A percentile compares a stretch with the other conserved stretches of the same genome.
phyloP scores from a whole-genome alignment of 2,329 filamentous ascomycete species.

The Cladosporium sp. region DNA sequence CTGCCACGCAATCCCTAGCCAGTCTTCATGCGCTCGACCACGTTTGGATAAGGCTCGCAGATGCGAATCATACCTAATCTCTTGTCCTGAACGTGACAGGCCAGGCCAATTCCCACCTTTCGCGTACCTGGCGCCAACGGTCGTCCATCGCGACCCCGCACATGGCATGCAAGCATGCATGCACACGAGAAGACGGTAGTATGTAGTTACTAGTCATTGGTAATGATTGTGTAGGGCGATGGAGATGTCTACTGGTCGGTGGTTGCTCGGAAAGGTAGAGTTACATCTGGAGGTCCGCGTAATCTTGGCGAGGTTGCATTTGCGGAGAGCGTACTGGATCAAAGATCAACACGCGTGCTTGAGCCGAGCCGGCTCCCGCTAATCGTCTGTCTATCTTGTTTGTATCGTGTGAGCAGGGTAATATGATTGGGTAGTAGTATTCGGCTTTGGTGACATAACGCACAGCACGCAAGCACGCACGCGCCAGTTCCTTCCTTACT shows the following conservation, averaged over 20 bases:
- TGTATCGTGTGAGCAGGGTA: not conserved
- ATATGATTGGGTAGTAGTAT: not conserved
- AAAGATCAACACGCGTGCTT: not conserved
- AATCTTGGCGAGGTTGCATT: slow-evolving; percentile 9
- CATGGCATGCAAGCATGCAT: not conserved
- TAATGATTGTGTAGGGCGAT: not conserved
- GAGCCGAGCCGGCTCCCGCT: not conserved
- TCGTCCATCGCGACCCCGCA: not conserved
- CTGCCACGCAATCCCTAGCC: not conserved
- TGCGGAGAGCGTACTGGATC: not conserved
- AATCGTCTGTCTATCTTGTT: not conserved
- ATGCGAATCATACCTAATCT: not conserved
- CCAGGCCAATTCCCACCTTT: not conserved
- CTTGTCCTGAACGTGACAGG: not conserved
- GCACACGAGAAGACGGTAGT: not conserved
- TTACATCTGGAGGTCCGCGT: not conserved
- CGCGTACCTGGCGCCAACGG: not conserved
- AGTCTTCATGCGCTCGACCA: not conserved
- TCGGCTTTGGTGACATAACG: slow-evolving; percentile 3
- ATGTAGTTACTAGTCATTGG: not conserved
- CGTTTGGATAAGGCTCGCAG: not conserved
- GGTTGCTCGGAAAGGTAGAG: not conserved
- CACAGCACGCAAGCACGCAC: not conserved
- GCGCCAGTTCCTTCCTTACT: not conserved
- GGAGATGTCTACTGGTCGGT: not conserved